These are phyloP conservation scores for Backusella luteola DNA, from an alignment of 192 early-diverging fungal genomes.

Conservation along the genomic window DNA sequence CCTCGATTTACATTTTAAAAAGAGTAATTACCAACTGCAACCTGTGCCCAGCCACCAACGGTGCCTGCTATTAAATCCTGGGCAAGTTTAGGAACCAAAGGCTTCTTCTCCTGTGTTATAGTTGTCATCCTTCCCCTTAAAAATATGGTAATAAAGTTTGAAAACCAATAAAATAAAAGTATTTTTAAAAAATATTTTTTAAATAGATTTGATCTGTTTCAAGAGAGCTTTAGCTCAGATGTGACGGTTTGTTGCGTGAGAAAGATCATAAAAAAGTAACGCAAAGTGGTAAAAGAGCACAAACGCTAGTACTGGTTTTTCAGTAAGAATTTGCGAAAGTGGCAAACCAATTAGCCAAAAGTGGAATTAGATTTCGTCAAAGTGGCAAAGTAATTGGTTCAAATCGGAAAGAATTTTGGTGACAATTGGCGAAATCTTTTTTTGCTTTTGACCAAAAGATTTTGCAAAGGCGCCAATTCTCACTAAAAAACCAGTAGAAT, in stretches of 20 bases:
- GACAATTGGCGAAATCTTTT: no score
- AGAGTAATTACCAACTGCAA: conserved; percentile 47
- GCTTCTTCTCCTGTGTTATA: conserved; percentile 7
- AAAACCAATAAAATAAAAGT: neutral
- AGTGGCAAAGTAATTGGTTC: no score
- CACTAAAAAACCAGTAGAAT: no score
- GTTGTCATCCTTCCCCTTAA: conserved; percentile 9
- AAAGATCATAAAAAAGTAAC: neutral
- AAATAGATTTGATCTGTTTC: conserved; percentile 3
- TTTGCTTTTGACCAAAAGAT: no score
- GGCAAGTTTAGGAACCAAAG: conserved; percentile 44
- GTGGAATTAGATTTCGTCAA: no score
- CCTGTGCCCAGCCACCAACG: conserved; percentile 71
- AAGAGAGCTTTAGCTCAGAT: neutral
- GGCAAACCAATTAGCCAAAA: no score
- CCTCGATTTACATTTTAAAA: neutral
- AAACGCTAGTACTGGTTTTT: no score
- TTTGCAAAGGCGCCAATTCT: no score
- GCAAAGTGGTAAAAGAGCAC: neutral
- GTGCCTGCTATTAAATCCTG: conserved; percentile 62
- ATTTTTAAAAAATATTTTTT: neutral
- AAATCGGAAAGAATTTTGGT: no score
- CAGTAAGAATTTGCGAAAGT: no score
- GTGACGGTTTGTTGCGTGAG: conserved; percentile 3
- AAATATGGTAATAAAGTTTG: neutral